Evolutionary conservation across 2,329 filamentous ascomycete genomes (phyloP), one percentile per base, ranked within the genome.

Genomic region (Monosporascus sp.): DNA sequence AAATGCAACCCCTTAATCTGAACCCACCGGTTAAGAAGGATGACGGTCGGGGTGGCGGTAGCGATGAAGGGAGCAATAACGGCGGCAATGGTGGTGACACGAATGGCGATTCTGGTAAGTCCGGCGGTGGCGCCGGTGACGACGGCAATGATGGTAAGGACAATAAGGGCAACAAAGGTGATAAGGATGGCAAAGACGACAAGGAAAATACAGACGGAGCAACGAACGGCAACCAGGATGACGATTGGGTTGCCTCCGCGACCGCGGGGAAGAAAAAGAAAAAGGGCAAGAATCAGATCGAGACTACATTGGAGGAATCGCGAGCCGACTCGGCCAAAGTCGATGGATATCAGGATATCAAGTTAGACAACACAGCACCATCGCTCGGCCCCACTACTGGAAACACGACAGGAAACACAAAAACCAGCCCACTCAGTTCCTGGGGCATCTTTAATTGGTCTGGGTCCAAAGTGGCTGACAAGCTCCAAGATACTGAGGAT

Each of bases 331-430:
- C 65, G 14, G 55, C 66, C 22, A 76, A 75, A 48, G 71, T 77
- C 44, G 78, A 80, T 52, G 71, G 77, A n/a, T 89, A 89, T 60
- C 78, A 88, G 45, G 85, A 89, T 28, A 83, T 91, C 59, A 87
- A 83, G 62, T 69, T 90, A 26, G 79, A 85, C 58, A 84, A 86
- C 52, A 65, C 71, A 26, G 76, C 73, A n/a, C 80, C 82, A 1
- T 80, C 81, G 52, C 65, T 84, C 6, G 80, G 85, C 56, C 64
- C 84, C 15, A 78, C 74, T 55, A 78, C 84, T 60, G 78, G 78
- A 49, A 66, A 72, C n/a, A 70, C 65, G 26, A 64, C 67, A 24
- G 67, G 69, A 5, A 73, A 74, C 38, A 65, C 65, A 14, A 79
- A 79, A 40, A 55, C 63, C 41, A 58, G 60, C 18, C 59, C 70